phyloP scores from a whole-genome alignment of 441 rosid genomes.

The Jatropha podagrica region DNA sequence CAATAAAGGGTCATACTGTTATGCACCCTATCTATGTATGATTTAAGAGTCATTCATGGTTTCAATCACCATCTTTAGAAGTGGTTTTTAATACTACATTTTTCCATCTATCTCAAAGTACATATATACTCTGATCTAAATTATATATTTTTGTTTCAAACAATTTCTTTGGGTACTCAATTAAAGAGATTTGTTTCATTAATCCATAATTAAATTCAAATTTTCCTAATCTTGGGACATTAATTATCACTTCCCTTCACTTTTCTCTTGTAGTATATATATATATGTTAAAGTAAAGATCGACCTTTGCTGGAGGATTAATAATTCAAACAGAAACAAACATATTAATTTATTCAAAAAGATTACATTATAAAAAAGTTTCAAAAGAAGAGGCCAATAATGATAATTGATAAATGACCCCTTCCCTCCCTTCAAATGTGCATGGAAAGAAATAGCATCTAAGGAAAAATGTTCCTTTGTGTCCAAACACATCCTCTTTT shows the following conservation, averaged over 20 bases:
- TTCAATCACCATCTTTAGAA: not conserved
- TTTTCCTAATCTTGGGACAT: conserved; percentile 7
- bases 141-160: conserved; percentile 1
- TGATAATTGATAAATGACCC: conserved; percentile 19
- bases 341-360: conserved; percentile 21
- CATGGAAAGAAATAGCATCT: conserved; percentile 40
- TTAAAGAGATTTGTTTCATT: conserved; percentile 10
- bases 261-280: not conserved
- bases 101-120: conserved; percentile 3
- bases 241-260: not conserved
- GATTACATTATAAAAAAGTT: conserved; percentile 19
- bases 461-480: conserved; percentile 14
- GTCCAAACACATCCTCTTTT: not conserved
- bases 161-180: not conserved
- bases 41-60: not conserved
- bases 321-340: conserved; percentile 31
- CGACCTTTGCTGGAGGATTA: not conserved
- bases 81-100: conserved; percentile 4
- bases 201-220: conserved; percentile 7
- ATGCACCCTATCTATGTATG: not conserved
- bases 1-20: conserved; percentile 1
- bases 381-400: conserved; percentile 41
- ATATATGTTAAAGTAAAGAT: not conserved
- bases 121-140: conserved; percentile 2
- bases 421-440: conserved; percentile 16